phyloP scores from a whole-genome alignment of 805 yeast species.

The Schizosaccharomyces lindneri region DNA sequence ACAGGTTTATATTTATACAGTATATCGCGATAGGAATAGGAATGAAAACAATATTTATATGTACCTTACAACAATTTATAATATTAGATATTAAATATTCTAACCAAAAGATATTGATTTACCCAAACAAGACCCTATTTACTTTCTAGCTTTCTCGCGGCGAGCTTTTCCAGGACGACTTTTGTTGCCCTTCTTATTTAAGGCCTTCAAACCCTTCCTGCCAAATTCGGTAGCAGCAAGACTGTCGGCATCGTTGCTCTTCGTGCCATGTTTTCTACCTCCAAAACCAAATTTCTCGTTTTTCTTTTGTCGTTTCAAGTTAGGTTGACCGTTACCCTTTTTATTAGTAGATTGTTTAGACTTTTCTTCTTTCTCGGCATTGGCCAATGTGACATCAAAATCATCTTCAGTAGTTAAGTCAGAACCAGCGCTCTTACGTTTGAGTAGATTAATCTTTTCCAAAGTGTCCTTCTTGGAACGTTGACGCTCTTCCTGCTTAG shows the following conservation, averaged over 20 bases:
- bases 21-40: too few relatives aligned
- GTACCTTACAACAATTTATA: too few relatives aligned
- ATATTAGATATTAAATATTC: too few relatives aligned
- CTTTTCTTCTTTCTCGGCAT: conserved; percentile 42
- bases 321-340: conserved; percentile 4
- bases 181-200: background rate
- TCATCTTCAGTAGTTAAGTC: conserved; percentile 49
- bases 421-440: conserved; percentile 41
- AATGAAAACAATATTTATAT: too few relatives aligned
- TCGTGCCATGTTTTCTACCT: conserved; percentile 50
- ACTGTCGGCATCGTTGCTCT: conserved; percentile 49
- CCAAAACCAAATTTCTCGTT: conserved; percentile 52
- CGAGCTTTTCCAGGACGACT: background rate
- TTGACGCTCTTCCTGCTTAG: conserved; percentile 77
- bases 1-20: too few relatives aligned
- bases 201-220: background rate
- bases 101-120: too few relatives aligned
- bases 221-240: conserved; percentile 1
- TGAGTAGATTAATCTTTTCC: conserved; percentile 72
- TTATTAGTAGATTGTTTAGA: conserved; percentile 11
- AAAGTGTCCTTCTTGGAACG: conserved; percentile 75
- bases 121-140: too few relatives aligned
- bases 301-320: conserved; percentile 34
- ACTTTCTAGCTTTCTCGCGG: background rate
- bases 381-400: conserved; percentile 81